These are phyloP conservation scores for Schwanniomyces polymorphus DNA, from an alignment of 805 yeast genomes.

Conservation along the genomic window DNA sequence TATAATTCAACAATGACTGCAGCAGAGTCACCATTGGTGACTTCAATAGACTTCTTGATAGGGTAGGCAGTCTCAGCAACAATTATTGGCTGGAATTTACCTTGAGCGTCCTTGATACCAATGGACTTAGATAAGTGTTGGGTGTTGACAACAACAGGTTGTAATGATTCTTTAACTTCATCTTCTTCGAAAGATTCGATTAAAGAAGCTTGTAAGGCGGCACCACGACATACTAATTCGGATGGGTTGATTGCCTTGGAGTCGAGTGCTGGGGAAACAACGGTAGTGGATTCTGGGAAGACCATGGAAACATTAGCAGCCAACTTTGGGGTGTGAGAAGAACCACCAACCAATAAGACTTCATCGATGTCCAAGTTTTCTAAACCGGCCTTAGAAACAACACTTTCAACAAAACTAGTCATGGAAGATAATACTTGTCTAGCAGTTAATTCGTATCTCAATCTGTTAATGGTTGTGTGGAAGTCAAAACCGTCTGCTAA, in stretches of 20 bases:
- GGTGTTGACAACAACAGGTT: constrained; percentile 83
- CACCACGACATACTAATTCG: constrained; percentile 90
- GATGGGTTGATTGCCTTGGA: constrained; percentile 82
- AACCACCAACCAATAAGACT: constrained; percentile 90
- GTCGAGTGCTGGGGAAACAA: constrained; percentile 76
- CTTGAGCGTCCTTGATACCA: constrained; percentile 77
- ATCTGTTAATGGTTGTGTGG: constrained; percentile 89
- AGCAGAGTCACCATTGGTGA: constrained; percentile 62
- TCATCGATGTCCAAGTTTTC: constrained; percentile 87
- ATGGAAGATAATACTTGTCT: constrained; percentile 76
- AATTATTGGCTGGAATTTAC: constrained; percentile 70
- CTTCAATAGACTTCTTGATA: constrained; percentile 69
- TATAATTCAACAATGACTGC: constrained; percentile 65
- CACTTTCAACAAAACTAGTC: constrained; percentile 71
- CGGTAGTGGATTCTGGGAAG: constrained; percentile 78
- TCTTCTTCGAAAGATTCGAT: constrained; percentile 80
- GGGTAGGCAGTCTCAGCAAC: constrained; percentile 89
- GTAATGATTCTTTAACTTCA: constrained; percentile 74
- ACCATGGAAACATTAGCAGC: constrained; percentile 68
- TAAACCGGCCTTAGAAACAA: constrained; percentile 77
- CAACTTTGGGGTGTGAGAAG: constrained; percentile 89
- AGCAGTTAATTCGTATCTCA: constrained; percentile 87
- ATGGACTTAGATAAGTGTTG: constrained; percentile 83
- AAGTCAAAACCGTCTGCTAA: constrained; percentile 92
- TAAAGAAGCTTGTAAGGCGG: constrained; percentile 93